Evolutionary conservation across 257 asterid species (phyloP).

Genomic region (Nicotiana benthamiana): DNA sequence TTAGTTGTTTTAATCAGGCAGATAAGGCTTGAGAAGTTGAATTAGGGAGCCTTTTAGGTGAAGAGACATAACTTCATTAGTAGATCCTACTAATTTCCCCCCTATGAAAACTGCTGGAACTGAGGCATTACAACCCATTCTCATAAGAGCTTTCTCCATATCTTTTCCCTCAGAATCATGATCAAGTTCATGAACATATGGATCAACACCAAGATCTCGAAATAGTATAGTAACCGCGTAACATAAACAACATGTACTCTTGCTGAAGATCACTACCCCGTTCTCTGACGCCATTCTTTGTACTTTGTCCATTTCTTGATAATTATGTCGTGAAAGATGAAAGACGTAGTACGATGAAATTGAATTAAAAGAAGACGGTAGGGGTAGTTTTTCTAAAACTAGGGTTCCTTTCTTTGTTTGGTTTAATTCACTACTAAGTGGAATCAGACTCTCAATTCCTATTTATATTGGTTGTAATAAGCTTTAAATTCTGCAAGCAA

Average conservation of each 20-base stretch:
- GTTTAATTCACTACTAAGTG: neutral
- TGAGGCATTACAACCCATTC: conserved; percentile 53
- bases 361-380: neutral
- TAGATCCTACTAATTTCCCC: conserved; percentile 60
- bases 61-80: conserved; percentile 81
- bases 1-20: neutral
- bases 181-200: conserved; percentile 47
- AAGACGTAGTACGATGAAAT: neutral
- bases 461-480: neutral
- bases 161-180: conserved; percentile 55
- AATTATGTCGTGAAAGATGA: neutral
- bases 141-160: conserved; percentile 43
- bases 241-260: conserved; percentile 62
- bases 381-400: neutral
- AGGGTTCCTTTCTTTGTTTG: neutral
- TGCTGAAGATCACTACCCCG: conserved; percentile 66
- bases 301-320: conserved; percentile 46
- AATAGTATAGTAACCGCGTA: conserved; percentile 60
- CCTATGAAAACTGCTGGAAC: conserved; percentile 60
- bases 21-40: conserved; percentile 35
- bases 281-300: conserved; percentile 44
- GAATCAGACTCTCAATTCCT: neutral
- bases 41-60: conserved; percentile 65
- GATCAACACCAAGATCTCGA: conserved; percentile 39
- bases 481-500: neutral